Evolutionary conservation across 306 rosid species (phyloP), one percentile per base, ranked within the genome.

Genomic region (Purshia tridentata): DNA sequence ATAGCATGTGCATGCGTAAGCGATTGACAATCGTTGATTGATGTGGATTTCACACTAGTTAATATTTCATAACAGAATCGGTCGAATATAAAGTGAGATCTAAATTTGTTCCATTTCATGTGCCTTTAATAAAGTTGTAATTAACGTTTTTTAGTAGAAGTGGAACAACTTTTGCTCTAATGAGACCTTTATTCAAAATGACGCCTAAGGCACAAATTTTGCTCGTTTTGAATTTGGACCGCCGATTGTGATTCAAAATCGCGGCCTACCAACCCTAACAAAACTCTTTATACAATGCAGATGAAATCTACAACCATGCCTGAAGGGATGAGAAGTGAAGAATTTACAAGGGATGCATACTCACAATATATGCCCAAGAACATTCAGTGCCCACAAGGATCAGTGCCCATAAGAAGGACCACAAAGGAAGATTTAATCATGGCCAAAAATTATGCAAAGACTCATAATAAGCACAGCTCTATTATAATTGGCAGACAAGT

Each of bases 361-460:
- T 23, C 51, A 40, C 6, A 19, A 6, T 40, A 42, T 48, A 41
- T 56, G 50, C 63, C 48, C 37, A 60, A 15, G n/a, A 37, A 72
- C 61, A n/a, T 56, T 44, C 16, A 42, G 29, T 75, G 80, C 29
- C 80, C 73, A 37, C 67, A 16, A 41, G 76, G 73, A 45, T 62
- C 76, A 10, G 80, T 80, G 58, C 60, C 80, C 20, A 63, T 80
- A 9, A 64, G 19, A 60, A 60, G 76, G 61, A n/a, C 77, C 8
- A 74, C 19, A 3, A 69, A 8, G 18, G 59, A 74, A 35, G 76
- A 79, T 73, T 57, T 74, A 12, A 69, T 69, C 19, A 60, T 75
- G 14, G 80, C 47, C 47, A 59, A 72, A 66, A 3, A 45, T 39
- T 29, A 37, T 58, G n/a, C 56, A 22, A 23, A 23, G 4, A 44